A percentile compares a stretch with the other conserved stretches of the same genome.
These are phyloP conservation scores for Ramaria sp. DNA, from an alignment of 768 basidiomycete genomes.

Conservation along the genomic window DNA sequence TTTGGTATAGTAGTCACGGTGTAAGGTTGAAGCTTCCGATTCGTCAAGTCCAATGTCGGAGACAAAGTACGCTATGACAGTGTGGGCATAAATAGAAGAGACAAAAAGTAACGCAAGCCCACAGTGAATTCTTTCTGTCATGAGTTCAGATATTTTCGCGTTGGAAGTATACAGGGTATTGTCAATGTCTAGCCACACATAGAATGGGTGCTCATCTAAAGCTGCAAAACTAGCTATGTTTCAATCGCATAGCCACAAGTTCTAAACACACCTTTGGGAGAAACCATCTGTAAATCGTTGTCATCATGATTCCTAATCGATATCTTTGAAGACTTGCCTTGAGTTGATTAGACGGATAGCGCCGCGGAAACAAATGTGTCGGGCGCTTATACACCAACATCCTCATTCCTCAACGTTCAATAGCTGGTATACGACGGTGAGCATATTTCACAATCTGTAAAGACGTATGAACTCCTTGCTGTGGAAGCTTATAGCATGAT, in stretches of 20 bases:
- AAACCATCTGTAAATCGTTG: neutral
- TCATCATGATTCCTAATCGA: neutral
- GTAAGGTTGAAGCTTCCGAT: conserved; percentile 57
- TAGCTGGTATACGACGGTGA: conserved; percentile 4
- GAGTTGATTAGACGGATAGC: neutral
- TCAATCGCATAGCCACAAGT: neutral
- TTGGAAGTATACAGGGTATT: conserved; percentile 79
- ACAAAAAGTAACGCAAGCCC: conserved; percentile 18
- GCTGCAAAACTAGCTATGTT: neutral
- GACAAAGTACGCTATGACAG: conserved; percentile 56
- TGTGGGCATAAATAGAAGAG: neutral
- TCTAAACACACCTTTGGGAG: neutral
- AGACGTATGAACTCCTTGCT: neutral
- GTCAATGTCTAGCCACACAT: conserved; percentile 81
- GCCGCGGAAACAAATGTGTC: neutral
- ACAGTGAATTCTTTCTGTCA: conserved; percentile 73
- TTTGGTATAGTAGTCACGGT: conserved; percentile 61
- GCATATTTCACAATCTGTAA: conserved; percentile 3
- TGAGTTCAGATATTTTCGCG: conserved; percentile 61
- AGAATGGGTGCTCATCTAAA: conserved; percentile 38
- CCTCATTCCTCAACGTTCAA: conserved; percentile 5
- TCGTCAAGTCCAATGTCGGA: conserved; percentile 48
- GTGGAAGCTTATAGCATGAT: neutral
- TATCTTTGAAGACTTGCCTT: too few species aligned
- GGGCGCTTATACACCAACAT: conserved; percentile 3